Base-by-base conservation (phyloP, 2,329 filamentous ascomycete species). In the Fusarium sp. region DNA sequence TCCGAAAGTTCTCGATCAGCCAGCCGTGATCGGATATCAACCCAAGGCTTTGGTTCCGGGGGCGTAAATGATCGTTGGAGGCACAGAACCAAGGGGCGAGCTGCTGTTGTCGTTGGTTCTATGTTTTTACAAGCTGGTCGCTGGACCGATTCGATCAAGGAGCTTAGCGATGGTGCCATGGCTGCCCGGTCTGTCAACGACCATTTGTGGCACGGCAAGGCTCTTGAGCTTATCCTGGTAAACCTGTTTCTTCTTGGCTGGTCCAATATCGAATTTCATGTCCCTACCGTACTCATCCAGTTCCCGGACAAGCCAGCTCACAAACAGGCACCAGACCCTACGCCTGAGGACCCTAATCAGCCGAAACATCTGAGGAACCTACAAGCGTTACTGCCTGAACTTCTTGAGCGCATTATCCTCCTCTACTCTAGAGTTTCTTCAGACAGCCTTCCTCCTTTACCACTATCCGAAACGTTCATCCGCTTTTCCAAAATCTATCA, bases 161-260 rank as follows among this genome's bases (percentile, higher is more conserved):
- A 97, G 77, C 87, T 98, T 24, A 85, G 89, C 12, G 95, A 98
- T 65, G 93, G 92, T 57, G 94, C 92, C 3, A 87, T 88, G 12
- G 89, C 91, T 72, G 91, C 94, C 18, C 91, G 93, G 74, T 90
- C 89, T 40, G 87, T 92, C 62, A 94, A 94, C 74, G 96, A 99
- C 80, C 93, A 97, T 79, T 79, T 98, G n/a, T 99, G 96, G 95
- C 94, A 98, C 81, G 96, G 93, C 20, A 98, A 98, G 80, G 94
- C 94, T 2, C 84, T 99, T 22, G 97, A 99, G 77, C 90, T 94
- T 29, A 93, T 97, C 65, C 83, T 96, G 48, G 86, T 97, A 27
- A 94, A 92, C 76, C 86, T 98, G 71, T 77, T 98, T 42, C 87
- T 98, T 74, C 89, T 97, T 67, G 92, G 90, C 30, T 97, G 94